Evolutionary conservation across 2,329 filamentous ascomycete genomes (phyloP).

Genomic region (Hymenoscyphus infarciens): DNA sequence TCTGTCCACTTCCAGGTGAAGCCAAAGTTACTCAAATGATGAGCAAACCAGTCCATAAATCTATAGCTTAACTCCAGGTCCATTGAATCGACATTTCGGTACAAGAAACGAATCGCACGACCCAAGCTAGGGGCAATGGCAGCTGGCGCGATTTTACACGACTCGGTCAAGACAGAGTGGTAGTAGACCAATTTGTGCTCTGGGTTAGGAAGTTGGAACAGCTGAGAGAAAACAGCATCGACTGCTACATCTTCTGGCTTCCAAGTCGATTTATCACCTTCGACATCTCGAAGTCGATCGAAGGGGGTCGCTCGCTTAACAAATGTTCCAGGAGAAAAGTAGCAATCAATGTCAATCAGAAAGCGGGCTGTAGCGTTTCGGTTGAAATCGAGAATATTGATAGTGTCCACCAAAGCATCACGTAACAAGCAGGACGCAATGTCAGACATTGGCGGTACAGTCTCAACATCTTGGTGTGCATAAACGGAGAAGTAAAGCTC

Average conservation of each 20-base stretch:
- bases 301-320: constrained; percentile 91
- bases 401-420: constrained; percentile 84
- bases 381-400: constrained; percentile 92
- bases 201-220: constrained; percentile 80
- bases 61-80: constrained; percentile 83
- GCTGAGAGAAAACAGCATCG: constrained; percentile 95
- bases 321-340: constrained; percentile 86
- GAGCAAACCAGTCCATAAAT: constrained; percentile 96
- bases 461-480: constrained; percentile 78
- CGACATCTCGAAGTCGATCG: constrained; percentile 74
- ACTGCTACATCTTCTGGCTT: constrained; percentile 97
- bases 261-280: constrained; percentile 71
- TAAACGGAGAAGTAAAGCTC: constrained; percentile 95
- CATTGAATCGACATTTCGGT: constrained; percentile 75
- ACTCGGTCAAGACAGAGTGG: constrained; percentile 89
- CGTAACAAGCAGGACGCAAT: constrained; percentile 81
- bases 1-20: constrained; percentile 99
- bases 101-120: constrained; percentile 87
- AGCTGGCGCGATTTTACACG: constrained; percentile 91
- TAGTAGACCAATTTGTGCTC: constrained; percentile 97
- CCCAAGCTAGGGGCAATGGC: constrained; percentile 95
- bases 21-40: constrained; percentile 97
- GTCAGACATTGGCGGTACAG: constrained; percentile 73
- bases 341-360: constrained; percentile 91
- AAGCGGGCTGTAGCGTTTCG: constrained; percentile 82